Percentiles rank a stretch among this genome's conserved stretches.
Conservation (phyloP, 805 yeast genomes). For the Wickerhamiella azymoides region DNA sequence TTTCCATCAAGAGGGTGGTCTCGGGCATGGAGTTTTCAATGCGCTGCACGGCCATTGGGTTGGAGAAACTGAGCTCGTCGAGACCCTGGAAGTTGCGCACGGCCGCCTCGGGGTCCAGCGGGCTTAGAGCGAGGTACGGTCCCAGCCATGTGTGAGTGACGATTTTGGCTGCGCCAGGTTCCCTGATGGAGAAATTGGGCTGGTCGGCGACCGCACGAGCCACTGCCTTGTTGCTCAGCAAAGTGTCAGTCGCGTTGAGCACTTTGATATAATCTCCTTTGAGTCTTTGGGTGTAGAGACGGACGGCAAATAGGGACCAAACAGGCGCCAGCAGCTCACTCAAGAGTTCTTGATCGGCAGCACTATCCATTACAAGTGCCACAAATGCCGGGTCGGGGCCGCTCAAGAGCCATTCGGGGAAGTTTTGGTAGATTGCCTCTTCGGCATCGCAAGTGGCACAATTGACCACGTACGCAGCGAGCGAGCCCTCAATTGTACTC, state of each 20-base stretch:
- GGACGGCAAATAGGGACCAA: slow-evolving; percentile 24
- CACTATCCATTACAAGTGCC: slow-evolving; percentile 39
- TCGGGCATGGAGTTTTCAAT: slow-evolving; percentile 18
- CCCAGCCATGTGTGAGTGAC: slow-evolving; percentile 62
- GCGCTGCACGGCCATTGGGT: slow-evolving; percentile 11
- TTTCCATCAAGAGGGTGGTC: slow-evolving; percentile 14
- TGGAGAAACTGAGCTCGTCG: slow-evolving; percentile 7
- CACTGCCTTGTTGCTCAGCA: slow-evolving; percentile 46
- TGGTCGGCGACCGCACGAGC: slow-evolving; percentile 46
- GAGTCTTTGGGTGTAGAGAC: slow-evolving; percentile 30
- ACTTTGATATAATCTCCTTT: slow-evolving; percentile 32
- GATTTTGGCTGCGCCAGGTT: slow-evolving; percentile 36
- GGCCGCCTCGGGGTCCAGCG: slow-evolving; percentile 42
- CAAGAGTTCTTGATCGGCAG: slow-evolving; percentile 53
- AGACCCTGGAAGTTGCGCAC: slow-evolving; percentile 33
- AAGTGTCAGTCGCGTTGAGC: slow-evolving; percentile 38
- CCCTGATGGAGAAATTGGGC: slow-evolving; percentile 37
- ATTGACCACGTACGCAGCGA: slow-evolving; percentile 13
- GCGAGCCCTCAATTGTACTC: slow-evolving; percentile 7
- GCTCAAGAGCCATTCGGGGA: slow-evolving; percentile 4
- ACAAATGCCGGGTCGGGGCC: slow-evolving; percentile 33
- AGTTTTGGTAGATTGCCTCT: slow-evolving; percentile 12
- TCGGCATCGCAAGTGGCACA: slow-evolving; percentile 15
- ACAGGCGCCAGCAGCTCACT: slow-evolving; percentile 45
- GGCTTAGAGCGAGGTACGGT: slow-evolving; percentile 61